Evolutionary conservation across 2,329 filamentous ascomycete genomes (phyloP).

Genomic region (Macroventuria anomochaeta): DNA sequence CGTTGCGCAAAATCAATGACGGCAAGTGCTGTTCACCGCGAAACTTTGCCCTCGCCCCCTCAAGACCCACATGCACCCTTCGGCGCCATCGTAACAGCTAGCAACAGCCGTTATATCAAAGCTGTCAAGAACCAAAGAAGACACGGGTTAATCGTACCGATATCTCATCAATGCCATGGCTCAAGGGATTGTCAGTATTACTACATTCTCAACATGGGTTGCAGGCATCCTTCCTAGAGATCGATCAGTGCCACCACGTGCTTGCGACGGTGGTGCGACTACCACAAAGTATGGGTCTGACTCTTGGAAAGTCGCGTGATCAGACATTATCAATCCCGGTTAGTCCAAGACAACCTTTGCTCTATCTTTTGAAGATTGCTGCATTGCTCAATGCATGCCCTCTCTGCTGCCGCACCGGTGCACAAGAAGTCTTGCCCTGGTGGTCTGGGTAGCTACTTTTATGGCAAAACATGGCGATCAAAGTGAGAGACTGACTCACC

Average conservation of each 20-base stretch:
- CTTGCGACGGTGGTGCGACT: background rate
- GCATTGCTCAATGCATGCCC: too few species aligned
- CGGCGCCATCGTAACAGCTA: slow-evolving; percentile 4
- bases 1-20: slow-evolving; percentile 12
- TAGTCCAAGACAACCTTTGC: too few species aligned
- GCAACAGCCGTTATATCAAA: background rate
- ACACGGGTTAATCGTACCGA: background rate
- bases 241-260: slow-evolving; percentile 1
- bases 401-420: too few species aligned
- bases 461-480: too few species aligned
- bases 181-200: too few species aligned
- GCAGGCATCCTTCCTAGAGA: background rate
- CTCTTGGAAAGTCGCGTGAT: slow-evolving; percentile 2
- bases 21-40: slow-evolving; percentile 6
- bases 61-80: slow-evolving; percentile 10
- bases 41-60: slow-evolving; percentile 14
- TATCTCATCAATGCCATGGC: background rate
- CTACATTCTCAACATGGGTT: background rate
- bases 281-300: background rate
- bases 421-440: too few species aligned
- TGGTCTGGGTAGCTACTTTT: too few species aligned
- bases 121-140: background rate
- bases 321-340: background rate
- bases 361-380: too few species aligned
- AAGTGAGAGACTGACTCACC: too few species aligned